phyloP scores from a whole-genome alignment of 2,329 filamentous ascomycete species.

The Phialophora verrucosa region DNA sequence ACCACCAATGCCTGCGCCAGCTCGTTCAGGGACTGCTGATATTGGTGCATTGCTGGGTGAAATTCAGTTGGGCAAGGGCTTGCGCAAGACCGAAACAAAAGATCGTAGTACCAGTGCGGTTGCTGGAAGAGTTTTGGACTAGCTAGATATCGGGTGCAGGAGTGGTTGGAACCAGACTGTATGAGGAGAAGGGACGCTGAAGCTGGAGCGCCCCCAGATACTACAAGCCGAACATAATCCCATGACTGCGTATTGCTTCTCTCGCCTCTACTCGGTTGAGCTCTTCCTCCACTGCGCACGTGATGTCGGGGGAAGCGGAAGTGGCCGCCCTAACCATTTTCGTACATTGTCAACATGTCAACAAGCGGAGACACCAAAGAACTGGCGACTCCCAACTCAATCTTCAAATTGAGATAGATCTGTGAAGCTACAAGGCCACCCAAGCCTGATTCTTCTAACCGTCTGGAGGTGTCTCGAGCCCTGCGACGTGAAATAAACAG shows the following conservation, averaged over 20 bases:
- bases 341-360: slow-evolving; percentile 13
- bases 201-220: not conserved
- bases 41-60: slow-evolving; percentile 73
- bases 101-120: slow-evolving; percentile 76
- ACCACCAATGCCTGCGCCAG: slow-evolving; percentile 47
- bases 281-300: not conserved
- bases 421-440: not conserved
- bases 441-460: not conserved
- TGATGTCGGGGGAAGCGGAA: not conserved
- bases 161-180: too few species aligned
- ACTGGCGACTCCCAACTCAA: not conserved
- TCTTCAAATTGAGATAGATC: not conserved
- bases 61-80: slow-evolving; percentile 76
- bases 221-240: not conserved
- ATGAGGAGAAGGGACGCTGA: not conserved
- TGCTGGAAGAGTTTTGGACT: slow-evolving; percentile 73
- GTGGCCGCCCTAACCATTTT: slow-evolving; percentile 20
- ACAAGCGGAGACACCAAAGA: slow-evolving; percentile 12
- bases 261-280: not conserved
- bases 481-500: not conserved
- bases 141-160: not conserved
- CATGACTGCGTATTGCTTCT: not conserved
- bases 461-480: not conserved
- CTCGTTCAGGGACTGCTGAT: slow-evolving; percentile 49
- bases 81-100: slow-evolving; percentile 89